These are phyloP conservation scores for Poa annua DNA, from an alignment of 176 grass and related monocot genomes.

Conservation along the genomic window DNA sequence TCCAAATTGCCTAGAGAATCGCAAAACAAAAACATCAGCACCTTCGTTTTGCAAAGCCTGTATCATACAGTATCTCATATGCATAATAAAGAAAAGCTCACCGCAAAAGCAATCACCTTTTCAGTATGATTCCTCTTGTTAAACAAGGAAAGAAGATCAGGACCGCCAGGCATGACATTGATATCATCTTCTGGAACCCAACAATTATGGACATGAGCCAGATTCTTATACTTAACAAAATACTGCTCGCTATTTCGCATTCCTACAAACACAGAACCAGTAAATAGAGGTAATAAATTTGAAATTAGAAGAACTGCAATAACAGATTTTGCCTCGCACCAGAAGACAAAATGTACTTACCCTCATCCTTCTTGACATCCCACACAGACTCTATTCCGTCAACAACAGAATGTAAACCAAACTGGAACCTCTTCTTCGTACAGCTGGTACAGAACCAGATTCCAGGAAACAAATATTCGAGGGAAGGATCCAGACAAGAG, in stretches of 20 bases:
- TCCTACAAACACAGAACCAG: slow-evolving; percentile 45
- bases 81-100: slow-evolving; percentile 32
- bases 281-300: slow-evolving; percentile 34
- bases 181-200: slow-evolving; percentile 78
- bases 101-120: slow-evolving; percentile 48
- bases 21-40: slow-evolving; percentile 44
- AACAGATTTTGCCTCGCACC: not conserved
- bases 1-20: slow-evolving; percentile 66
- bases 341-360: slow-evolving; percentile 45
- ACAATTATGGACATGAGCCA: slow-evolving; percentile 82
- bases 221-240: slow-evolving; percentile 83
- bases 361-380: slow-evolving; percentile 83
- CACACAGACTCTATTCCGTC: slow-evolving; percentile 80
- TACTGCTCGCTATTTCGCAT: slow-evolving; percentile 60
- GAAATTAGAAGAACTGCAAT: not conserved
- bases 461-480: slow-evolving; percentile 57
- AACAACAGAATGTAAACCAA: slow-evolving; percentile 58
- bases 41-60: slow-evolving; percentile 38
- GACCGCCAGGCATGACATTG: slow-evolving; percentile 47
- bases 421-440: slow-evolving; percentile 71
- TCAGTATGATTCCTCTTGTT: slow-evolving; percentile 61
- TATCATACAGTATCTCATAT: slow-evolving; percentile 1
- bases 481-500: slow-evolving; percentile 73
- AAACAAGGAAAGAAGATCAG: slow-evolving; percentile 65
- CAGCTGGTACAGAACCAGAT: slow-evolving; percentile 69